These are phyloP conservation scores for Pholiota adiposa DNA, from an alignment of 1,284 basidiomycete species.

Conservation along the genomic window DNA sequence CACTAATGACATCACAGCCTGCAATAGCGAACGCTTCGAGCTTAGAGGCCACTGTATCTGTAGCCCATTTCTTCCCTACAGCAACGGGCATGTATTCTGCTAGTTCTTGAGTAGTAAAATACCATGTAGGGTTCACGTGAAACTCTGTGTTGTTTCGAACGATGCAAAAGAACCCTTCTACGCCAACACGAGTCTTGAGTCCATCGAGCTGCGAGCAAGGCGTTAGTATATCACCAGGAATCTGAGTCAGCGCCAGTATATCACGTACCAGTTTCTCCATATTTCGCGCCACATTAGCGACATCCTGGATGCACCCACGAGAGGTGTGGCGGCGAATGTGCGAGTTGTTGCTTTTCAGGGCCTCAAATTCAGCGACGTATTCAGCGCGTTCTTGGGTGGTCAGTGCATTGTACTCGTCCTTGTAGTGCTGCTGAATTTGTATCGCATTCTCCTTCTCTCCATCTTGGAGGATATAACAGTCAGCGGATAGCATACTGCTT, in stretches of 20 bases:
- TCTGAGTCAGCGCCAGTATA: too few relatives aligned
- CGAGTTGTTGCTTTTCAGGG: neutral
- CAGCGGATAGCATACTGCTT: too few relatives aligned
- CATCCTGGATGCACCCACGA: neutral
- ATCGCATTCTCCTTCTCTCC: neutral
- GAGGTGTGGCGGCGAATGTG: neutral
- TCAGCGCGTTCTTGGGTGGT: neutral
- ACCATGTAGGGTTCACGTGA: neutral
- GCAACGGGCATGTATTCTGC: constrained; percentile 23
- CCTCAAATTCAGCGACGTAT: neutral
- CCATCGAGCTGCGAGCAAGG: neutral
- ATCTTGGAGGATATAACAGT: neutral
- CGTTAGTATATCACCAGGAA: too few relatives aligned
- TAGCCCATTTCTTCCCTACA: constrained; percentile 41
- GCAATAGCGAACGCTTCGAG: neutral
- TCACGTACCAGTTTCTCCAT: neutral
- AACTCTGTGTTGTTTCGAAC: neutral
- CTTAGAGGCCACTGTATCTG: neutral
- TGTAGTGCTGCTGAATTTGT: neutral
- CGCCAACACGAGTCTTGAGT: neutral
- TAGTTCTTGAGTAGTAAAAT: neutral
- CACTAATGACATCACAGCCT: neutral
- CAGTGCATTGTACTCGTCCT: neutral
- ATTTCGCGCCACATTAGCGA: neutral
- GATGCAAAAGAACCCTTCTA: constrained; percentile 5